These are phyloP conservation scores for Aureobasidium sp. DNA, from an alignment of 2,329 filamentous ascomycete species.

Conservation along the genomic window DNA sequence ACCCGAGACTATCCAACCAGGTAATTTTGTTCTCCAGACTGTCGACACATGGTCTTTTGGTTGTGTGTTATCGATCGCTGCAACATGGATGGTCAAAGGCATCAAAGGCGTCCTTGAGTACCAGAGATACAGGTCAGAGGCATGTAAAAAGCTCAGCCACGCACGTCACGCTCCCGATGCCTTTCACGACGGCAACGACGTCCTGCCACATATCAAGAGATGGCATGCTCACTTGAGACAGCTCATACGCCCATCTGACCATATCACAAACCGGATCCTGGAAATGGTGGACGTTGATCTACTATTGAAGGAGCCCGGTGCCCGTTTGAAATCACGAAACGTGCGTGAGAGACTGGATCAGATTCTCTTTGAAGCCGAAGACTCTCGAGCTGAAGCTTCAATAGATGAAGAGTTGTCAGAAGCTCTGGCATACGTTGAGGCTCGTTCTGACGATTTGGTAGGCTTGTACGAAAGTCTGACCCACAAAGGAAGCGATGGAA, in stretches of 20 bases:
- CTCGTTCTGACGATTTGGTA: too few species aligned
- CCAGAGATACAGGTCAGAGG: background rate
- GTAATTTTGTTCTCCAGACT: background rate
- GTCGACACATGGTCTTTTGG: conserved; percentile 3
- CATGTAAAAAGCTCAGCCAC: background rate
- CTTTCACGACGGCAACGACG: background rate
- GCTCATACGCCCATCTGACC: background rate
- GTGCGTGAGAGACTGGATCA: too few species aligned
- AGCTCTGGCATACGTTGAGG: too few species aligned
- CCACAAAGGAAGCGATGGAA: too few species aligned
- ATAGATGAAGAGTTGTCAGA: too few species aligned
- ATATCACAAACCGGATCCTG: background rate
- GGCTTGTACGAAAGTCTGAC: too few species aligned
- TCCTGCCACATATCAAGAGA: background rate
- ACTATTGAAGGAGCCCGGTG: too few species aligned
- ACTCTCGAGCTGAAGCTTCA: background rate
- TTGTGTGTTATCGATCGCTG: background rate
- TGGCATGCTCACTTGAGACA: background rate
- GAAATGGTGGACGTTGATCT: background rate
- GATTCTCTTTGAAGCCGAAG: too few species aligned
- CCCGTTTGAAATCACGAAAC: too few species aligned
- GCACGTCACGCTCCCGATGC: background rate
- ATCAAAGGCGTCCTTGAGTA: background rate
- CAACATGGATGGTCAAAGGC: conserved; percentile 4
- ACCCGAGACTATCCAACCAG: background rate